These are phyloP conservation scores for Lichtheimia ornata DNA, from an alignment of 371 early-diverging fungal species.

Conservation along the genomic window DNA sequence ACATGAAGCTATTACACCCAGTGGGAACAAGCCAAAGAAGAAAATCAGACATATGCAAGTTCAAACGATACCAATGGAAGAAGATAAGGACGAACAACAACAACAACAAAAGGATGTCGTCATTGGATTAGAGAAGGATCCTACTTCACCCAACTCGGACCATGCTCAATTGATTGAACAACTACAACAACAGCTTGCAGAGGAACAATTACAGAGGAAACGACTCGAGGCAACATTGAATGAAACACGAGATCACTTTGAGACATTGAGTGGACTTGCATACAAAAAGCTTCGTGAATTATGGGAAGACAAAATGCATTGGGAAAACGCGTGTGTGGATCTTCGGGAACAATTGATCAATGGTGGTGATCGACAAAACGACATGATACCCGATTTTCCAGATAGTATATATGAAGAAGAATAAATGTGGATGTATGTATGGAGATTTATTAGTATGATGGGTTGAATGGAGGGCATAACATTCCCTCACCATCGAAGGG, in stretches of 20 bases:
- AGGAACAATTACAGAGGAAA: conserved; percentile 31
- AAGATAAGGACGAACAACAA: neutral
- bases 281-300: conserved; percentile 59
- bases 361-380: too few species aligned
- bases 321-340: conserved; percentile 47
- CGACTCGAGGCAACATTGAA: conserved; percentile 52
- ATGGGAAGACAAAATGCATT: conserved; percentile 52
- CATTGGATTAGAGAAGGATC: neutral
- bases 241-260: conserved; percentile 58
- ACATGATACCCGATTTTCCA: too few species aligned
- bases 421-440: too few species aligned
- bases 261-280: conserved; percentile 55
- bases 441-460: too few species aligned
- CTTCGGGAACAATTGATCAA: conserved; percentile 21
- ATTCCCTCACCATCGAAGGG: too few species aligned
- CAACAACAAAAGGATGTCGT: neutral
- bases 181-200: conserved; percentile 28
- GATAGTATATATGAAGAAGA: too few species aligned
- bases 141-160: neutral
- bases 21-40: conserved; percentile 7
- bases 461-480: too few species aligned
- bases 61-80: conserved; percentile 18
- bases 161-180: conserved; percentile 8
- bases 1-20: conserved; percentile 5
- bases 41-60: conserved; percentile 22